phyloP scores from a whole-genome alignment of 1,284 basidiomycete genomes.

The Kalmanozyma brasiliensis region DNA sequence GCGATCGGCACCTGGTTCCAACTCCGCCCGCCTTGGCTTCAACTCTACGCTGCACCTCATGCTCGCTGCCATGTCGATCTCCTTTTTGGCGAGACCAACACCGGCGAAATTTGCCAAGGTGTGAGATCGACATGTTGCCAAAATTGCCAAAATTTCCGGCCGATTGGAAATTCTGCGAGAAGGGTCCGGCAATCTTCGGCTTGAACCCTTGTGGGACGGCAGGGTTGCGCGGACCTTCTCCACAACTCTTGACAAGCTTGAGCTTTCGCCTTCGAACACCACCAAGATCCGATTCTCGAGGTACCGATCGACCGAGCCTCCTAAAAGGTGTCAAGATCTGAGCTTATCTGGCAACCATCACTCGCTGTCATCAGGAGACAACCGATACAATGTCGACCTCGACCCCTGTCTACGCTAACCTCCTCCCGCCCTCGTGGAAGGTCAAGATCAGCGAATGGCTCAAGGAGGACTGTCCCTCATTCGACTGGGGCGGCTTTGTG shows the following conservation, averaged over 20 bases:
- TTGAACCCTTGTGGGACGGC: neutral
- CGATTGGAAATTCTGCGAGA: neutral
- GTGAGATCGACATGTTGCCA: constrained; percentile 5
- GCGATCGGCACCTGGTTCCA: constrained; percentile 11
- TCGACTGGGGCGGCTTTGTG: constrained; percentile 96
- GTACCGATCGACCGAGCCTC: no score
- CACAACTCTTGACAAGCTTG: neutral
- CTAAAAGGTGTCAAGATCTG: no score
- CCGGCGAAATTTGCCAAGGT: neutral
- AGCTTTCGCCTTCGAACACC: neutral
- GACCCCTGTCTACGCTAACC: constrained; percentile 41
- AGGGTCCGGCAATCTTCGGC: constrained; percentile 9
- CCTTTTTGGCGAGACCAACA: constrained; percentile 12
- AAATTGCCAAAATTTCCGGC: constrained; percentile 7
- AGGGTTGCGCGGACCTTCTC: constrained; percentile 2
- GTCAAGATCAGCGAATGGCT: constrained; percentile 83
- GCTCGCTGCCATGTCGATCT: constrained; percentile 18
- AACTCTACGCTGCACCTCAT: constrained; percentile 17
- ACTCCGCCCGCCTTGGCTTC: constrained; percentile 28
- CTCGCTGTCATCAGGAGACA: no score
- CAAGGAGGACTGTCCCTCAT: constrained; percentile 92
- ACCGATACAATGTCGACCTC: constrained; percentile 28
- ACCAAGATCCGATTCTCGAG: no score
- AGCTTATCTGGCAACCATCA: no score
- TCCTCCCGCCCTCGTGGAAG: constrained; percentile 70